These are phyloP conservation scores for Echium plantagineum DNA, from an alignment of 257 asterid genomes.

Conservation along the genomic window DNA sequence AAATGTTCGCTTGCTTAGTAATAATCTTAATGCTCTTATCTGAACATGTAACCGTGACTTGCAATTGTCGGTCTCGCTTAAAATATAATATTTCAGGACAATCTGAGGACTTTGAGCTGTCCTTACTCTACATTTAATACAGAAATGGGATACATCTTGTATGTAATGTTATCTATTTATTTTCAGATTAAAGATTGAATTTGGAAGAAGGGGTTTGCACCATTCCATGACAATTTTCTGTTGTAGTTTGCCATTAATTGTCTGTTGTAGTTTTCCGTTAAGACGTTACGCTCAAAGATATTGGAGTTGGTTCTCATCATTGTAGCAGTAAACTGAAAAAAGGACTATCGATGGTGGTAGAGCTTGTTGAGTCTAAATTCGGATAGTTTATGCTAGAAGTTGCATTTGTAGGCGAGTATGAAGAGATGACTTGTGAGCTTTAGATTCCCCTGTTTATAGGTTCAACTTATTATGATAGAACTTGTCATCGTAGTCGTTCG, in stretches of 20 bases:
- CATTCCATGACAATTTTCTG: background rate
- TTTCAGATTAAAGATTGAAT: slow-evolving; percentile 1
- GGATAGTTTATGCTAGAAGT: background rate
- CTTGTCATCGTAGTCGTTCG: background rate
- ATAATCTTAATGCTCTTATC: background rate
- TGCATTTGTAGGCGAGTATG: background rate
- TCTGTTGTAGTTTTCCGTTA: no score
- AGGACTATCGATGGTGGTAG: background rate
- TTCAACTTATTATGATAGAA: background rate
- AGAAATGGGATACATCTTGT: background rate
- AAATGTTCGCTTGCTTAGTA: background rate
- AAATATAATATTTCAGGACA: background rate
- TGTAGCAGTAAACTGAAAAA: background rate
- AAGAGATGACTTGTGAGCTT: background rate
- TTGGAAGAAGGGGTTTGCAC: background rate
- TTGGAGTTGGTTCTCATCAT: background rate
- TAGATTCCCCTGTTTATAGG: background rate
- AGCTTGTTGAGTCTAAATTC: background rate
- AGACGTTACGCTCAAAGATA: background rate
- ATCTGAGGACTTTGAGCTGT: no score
- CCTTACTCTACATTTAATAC: background rate
- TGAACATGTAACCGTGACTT: background rate
- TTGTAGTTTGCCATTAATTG: background rate
- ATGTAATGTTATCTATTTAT: background rate
- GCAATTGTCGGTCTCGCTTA: background rate